phyloP scores from a whole-genome alignment of 345 rosid genomes.

The Gossypium raimondii region DNA sequence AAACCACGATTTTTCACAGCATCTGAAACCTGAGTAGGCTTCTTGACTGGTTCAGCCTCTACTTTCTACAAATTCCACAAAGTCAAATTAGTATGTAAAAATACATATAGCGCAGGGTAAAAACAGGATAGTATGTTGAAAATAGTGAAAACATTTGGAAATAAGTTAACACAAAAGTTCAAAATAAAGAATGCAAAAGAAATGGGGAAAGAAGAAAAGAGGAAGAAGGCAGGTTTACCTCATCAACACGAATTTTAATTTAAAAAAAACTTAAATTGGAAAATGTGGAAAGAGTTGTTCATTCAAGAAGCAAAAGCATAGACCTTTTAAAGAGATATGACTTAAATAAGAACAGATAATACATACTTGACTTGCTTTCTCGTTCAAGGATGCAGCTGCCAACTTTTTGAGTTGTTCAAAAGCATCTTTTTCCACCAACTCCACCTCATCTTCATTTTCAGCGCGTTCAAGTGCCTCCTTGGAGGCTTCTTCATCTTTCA shows the following conservation, averaged over 20 bases:
- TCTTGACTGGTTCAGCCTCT: conserved; percentile 35
- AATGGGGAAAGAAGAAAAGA: neutral
- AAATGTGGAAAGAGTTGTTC: neutral
- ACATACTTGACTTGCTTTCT: conserved; percentile 38
- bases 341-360: neutral
- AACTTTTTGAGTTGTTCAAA: conserved; percentile 87
- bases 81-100: conserved; percentile 1
- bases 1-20: conserved; percentile 86
- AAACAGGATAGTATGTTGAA: too few relatives aligned
- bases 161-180: neutral
- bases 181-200: neutral
- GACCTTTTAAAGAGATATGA: neutral
- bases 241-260: neutral
- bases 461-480: conserved; percentile 22
- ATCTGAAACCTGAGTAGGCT: conserved; percentile 58
- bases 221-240: neutral
- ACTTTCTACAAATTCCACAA: conserved; percentile 30
- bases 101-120: neutral
- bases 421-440: conserved; percentile 58
- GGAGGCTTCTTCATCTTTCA: conserved; percentile 40
- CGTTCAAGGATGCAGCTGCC: conserved; percentile 56
- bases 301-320: neutral
- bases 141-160: neutral
- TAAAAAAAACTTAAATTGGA: neutral
- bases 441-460: conserved; percentile 49